Base-by-base conservation (phyloP, 2,329 filamentous ascomycete genomes). In the Aspergillus sergii region DNA sequence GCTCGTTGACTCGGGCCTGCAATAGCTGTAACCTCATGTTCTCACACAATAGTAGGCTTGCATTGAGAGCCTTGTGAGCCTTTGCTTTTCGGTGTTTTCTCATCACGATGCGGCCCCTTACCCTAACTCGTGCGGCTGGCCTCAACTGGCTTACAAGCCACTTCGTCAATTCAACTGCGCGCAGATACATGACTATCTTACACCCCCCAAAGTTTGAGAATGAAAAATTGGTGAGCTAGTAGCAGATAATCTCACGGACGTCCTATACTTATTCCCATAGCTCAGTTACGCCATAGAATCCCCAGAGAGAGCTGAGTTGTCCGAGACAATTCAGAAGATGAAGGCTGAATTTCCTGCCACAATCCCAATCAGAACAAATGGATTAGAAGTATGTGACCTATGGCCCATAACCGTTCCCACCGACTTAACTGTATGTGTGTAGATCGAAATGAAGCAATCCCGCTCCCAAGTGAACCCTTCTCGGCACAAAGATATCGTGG, bases 391-490 rank as follows among this genome's bases (percentile, higher is more conserved):
- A 50, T 19, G 58, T 45, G 4, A 26, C 23, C 23, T 4, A 26
- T 4, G 23, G 23, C 23, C 23, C 23, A 26, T 26, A 26, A 4
- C 23, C 23, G 3, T 26, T 26, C 23, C 23, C 23, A 26, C 23
- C 23, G 23, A 26, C 23, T 26, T 26, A 26, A 26, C 23, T 26
- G 23, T 26, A 26, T 26, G 23, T 26, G 23, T 23, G 4, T 26
- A 26, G 70, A 23, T 68, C 11, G 39, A 69, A 55, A 68, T 65
- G 4, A 61, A 64, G n/a, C 51, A 69, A 43, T 63, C 61, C 7
- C 54, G 64, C n/a, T 48, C 61, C 10, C 71, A 72, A 46, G 21
- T 66, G 60, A 69, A 72, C 91, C 93, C 68, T 89, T 91, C 67
- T 19, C 64, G 65, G 23, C 71, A 72, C 39, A 61, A 63, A 19